Percentiles rank a stretch among this genome's conserved stretches.
Evolutionary conservation across 352 stramenopile species (phyloP).

Genomic region (Aphanomyces cochlioides): DNA sequence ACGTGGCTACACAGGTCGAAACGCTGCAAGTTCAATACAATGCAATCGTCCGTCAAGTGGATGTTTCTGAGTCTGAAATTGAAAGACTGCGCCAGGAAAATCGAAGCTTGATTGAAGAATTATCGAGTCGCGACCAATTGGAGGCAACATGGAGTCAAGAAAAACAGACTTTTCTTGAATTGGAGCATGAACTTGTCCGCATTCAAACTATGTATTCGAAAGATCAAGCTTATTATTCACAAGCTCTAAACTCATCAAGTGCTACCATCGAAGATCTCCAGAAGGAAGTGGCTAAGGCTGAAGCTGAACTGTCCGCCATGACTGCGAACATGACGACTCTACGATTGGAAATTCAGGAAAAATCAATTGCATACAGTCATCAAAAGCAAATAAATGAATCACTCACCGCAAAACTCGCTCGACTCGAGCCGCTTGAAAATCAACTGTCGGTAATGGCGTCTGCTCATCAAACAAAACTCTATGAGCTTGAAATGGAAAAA

Average conservation of each 20-base stretch:
- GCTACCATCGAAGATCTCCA: too few relatives aligned
- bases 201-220: slow-evolving; percentile 16
- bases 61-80: slow-evolving; percentile 9
- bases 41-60: not conserved
- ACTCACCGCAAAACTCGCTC: slow-evolving; percentile 37
- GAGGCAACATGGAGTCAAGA: slow-evolving; percentile 40
- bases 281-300: too few relatives aligned
- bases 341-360: slow-evolving; percentile 34
- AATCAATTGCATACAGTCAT: slow-evolving; percentile 34
- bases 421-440: slow-evolving; percentile 47
- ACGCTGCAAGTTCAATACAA: not conserved
- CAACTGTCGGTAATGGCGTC: slow-evolving; percentile 41
- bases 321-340: too few relatives aligned
- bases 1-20: slow-evolving; percentile 35
- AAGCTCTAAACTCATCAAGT: not conserved
- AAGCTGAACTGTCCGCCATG: too few relatives aligned
- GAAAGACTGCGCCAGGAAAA: slow-evolving; percentile 39
- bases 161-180: slow-evolving; percentile 40
- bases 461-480: slow-evolving; percentile 33
- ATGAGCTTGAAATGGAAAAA: slow-evolving; percentile 45
- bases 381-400: slow-evolving; percentile 47
- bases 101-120: slow-evolving; percentile 38
- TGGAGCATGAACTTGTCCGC: slow-evolving; percentile 35
- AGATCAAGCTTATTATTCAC: slow-evolving; percentile 4
- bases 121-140: slow-evolving; percentile 37